These are phyloP conservation scores for Leucocoprinus birnbaumii DNA, from an alignment of 768 basidiomycete genomes.

Conservation along the genomic window DNA sequence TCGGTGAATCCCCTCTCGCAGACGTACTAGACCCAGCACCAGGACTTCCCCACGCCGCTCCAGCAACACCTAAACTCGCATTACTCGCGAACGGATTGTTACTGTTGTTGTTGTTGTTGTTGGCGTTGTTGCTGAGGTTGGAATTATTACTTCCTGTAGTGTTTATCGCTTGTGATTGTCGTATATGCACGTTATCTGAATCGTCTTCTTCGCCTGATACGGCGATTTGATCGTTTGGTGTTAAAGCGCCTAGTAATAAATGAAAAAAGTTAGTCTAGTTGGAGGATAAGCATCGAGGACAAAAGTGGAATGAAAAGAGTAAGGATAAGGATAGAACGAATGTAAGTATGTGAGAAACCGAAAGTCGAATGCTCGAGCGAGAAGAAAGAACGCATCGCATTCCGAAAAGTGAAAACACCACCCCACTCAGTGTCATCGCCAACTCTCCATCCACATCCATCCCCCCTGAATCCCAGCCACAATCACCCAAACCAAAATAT, in stretches of 20 bases:
- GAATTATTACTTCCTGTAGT: too few species aligned
- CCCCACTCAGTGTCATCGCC: too few species aligned
- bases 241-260: background rate
- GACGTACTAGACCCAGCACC: conserved; percentile 9
- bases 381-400: too few species aligned
- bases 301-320: background rate
- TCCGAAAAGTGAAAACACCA: too few species aligned
- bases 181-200: background rate
- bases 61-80: background rate
- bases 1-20: conserved; percentile 8
- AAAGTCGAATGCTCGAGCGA: too few species aligned
- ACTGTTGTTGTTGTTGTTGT: background rate
- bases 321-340: too few species aligned
- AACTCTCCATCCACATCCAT: too few species aligned
- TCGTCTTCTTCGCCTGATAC: conserved; percentile 1
- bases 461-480: too few species aligned
- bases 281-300: background rate
- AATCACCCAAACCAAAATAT: too few species aligned
- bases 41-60: conserved; percentile 1
- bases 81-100: background rate
- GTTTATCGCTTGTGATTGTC: too few species aligned
- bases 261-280: background rate
- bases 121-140: background rate
- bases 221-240: background rate
- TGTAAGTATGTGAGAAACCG: too few species aligned